These are phyloP conservation scores for Aspergillus aculeatinus DNA, from an alignment of 2,329 filamentous ascomycete genomes.

Conservation along the genomic window DNA sequence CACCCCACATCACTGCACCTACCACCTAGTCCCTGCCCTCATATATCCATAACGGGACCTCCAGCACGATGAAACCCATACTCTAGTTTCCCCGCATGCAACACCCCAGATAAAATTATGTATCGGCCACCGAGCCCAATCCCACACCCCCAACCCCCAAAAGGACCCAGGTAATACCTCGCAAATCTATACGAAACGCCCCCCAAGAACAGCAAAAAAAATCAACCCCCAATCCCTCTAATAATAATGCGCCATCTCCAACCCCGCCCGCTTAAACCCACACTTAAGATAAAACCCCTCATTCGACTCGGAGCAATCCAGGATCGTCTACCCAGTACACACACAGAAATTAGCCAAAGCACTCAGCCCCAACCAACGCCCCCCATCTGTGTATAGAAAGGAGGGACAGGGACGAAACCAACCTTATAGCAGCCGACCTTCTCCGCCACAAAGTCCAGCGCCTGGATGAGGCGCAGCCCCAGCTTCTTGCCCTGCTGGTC, in stretches of 20 bases:
- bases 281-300: slow-evolving; percentile 99
- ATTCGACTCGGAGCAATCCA: slow-evolving; percentile 94
- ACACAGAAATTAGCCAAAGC: slow-evolving; percentile 13
- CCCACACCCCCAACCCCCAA: background rate
- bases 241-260: slow-evolving; percentile 98
- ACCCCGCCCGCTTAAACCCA: slow-evolving; percentile 84
- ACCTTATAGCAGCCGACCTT: slow-evolving; percentile 91
- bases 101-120: background rate
- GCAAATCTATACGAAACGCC: background rate
- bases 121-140: background rate
- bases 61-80: background rate
- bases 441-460: slow-evolving; percentile 82
- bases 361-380: background rate
- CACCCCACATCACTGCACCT: background rate
- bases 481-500: slow-evolving; percentile 98
- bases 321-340: slow-evolving; percentile 64
- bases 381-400: too few species aligned
- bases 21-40: background rate
- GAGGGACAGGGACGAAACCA: too few species aligned
- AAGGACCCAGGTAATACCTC: background rate
- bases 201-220: background rate
- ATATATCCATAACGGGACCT: background rate
- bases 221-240: slow-evolving; percentile 14
- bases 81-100: too few species aligned
- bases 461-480: slow-evolving; percentile 87